Percentiles rank a stretch among this genome's conserved stretches.
Conservation (phyloP, 305 asterid species). For the Fraxinus ornus region DNA sequence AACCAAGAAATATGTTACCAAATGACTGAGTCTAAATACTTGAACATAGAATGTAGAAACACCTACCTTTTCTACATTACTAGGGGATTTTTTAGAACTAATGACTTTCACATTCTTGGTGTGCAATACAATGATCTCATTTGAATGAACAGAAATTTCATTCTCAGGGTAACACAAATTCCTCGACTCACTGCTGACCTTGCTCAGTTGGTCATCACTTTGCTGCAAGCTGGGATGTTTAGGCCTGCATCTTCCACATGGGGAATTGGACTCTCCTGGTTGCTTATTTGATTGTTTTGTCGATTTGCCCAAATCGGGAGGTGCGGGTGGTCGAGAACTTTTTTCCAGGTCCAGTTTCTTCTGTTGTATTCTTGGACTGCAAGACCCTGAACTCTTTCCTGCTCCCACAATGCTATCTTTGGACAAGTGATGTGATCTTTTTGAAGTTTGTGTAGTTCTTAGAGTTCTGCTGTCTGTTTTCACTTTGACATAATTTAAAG, state of each 20-base stretch:
- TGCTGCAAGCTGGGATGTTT: slow-evolving; percentile 37
- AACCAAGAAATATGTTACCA: slow-evolving; percentile 25
- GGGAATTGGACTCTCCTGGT: slow-evolving; percentile 52
- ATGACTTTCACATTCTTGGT: slow-evolving; percentile 38
- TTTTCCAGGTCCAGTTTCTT: slow-evolving; percentile 66
- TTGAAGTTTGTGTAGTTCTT: slow-evolving; percentile 43
- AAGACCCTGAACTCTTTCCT: slow-evolving; percentile 53
- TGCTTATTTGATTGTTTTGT: slow-evolving; percentile 60
- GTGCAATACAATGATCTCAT: slow-evolving; percentile 30
- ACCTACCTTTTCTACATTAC: slow-evolving; percentile 46
- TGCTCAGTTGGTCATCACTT: slow-evolving; percentile 38
- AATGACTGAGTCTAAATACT: neutral
- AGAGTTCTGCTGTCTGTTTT: slow-evolving; percentile 36
- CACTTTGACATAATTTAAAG: slow-evolving; percentile 28
- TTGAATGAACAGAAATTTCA: slow-evolving; percentile 43
- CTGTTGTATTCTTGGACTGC: slow-evolving; percentile 76
- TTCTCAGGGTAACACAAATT: slow-evolving; percentile 30
- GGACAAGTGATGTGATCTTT: slow-evolving; percentile 42
- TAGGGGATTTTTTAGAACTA: slow-evolving; percentile 38
- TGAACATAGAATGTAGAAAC: slow-evolving; percentile 11
- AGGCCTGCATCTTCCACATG: slow-evolving; percentile 58
- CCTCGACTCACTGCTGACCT: slow-evolving; percentile 41
- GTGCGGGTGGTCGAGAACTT: slow-evolving; percentile 63
- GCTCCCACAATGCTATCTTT: slow-evolving; percentile 48
- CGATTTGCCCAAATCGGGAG: slow-evolving; percentile 56